Percentiles rank a stretch among this genome's conserved stretches.
Conservation (phyloP, 2,329 filamentous ascomycete species). For the Aspergillus pseudotamarii region DNA sequence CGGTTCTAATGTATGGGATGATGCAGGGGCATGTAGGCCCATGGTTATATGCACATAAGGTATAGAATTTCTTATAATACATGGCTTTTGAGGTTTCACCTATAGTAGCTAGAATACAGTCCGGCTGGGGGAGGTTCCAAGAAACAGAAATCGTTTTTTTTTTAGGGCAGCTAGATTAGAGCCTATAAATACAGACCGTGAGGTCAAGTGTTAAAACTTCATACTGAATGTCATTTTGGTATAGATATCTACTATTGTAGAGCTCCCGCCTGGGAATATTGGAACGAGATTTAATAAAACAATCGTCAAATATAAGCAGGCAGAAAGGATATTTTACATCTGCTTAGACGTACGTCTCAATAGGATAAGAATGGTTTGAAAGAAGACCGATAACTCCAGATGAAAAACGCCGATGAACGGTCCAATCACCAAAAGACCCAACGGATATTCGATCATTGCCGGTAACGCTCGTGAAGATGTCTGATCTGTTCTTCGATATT, state of each 20-base stretch:
- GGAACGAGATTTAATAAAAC: background rate
- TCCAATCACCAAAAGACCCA: conserved; percentile 1
- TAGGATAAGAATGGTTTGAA: conserved; percentile 3
- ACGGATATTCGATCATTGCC: conserved; percentile 22
- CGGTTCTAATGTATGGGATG: conserved; percentile 13
- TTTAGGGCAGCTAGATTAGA: background rate
- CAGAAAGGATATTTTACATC: conserved; percentile 10
- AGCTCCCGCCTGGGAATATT: background rate
- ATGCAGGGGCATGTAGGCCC: conserved; percentile 9
- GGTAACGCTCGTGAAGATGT: conserved; percentile 63
- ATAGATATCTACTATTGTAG: background rate
- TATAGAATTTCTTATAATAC: conserved; percentile 9
- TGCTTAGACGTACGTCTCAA: conserved; percentile 6
- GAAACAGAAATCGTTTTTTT: background rate
- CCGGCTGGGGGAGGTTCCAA: background rate
- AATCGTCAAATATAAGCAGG: background rate
- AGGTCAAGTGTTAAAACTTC: background rate
- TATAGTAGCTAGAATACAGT: background rate
- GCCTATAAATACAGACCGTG: background rate
- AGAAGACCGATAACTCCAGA: conserved; percentile 8
- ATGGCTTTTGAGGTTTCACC: conserved; percentile 1
- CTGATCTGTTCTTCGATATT: conserved; percentile 87
- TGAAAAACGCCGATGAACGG: conserved; percentile 10
- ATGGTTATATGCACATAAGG: conserved; percentile 11
- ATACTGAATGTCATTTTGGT: background rate